Evolutionary conservation across 805 yeast genomes (phyloP).

Genomic region (Komagataella pseudopastoris): DNA sequence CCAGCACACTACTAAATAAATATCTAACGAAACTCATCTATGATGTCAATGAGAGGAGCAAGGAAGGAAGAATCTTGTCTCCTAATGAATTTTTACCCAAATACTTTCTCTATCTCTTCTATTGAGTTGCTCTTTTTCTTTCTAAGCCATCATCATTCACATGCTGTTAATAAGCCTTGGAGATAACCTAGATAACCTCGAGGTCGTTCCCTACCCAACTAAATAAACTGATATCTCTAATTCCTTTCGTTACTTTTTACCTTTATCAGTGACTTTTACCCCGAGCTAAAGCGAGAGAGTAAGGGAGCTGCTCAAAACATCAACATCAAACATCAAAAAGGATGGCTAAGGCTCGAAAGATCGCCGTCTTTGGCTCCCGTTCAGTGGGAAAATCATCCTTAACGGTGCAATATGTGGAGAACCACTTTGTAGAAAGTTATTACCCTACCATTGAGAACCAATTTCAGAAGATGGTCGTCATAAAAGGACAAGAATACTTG

Average conservation of each 20-base stretch:
- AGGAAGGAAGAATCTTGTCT: too few species aligned
- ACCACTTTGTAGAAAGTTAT: slow-evolving; percentile 77
- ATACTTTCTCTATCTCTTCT: too few species aligned
- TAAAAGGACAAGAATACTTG: slow-evolving; percentile 63
- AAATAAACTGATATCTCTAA: not conserved
- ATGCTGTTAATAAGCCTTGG: not conserved
- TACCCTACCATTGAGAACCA: slow-evolving; percentile 89
- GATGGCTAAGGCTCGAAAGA: slow-evolving; percentile 36
- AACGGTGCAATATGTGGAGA: slow-evolving; percentile 76
- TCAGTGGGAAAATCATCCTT: slow-evolving; percentile 83
- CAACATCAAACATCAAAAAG: not conserved
- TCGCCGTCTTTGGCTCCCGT: slow-evolving; percentile 79
- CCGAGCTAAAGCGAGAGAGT: not conserved
- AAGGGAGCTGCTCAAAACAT: not conserved
- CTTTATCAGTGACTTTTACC: not conserved
- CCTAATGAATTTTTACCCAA: too few species aligned
- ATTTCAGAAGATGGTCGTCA: slow-evolving; percentile 53
- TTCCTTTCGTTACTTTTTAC: slow-evolving; percentile 2
- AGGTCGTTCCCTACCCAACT: not conserved
- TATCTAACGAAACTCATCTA: too few species aligned
- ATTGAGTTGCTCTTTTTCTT: not conserved
- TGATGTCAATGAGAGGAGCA: too few species aligned
- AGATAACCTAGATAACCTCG: too few species aligned
- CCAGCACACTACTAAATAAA: not conserved
- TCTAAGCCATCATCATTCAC: not conserved